Conservation (phyloP, 139 green algal genomes). For the Dunaliella sp. region DNA sequence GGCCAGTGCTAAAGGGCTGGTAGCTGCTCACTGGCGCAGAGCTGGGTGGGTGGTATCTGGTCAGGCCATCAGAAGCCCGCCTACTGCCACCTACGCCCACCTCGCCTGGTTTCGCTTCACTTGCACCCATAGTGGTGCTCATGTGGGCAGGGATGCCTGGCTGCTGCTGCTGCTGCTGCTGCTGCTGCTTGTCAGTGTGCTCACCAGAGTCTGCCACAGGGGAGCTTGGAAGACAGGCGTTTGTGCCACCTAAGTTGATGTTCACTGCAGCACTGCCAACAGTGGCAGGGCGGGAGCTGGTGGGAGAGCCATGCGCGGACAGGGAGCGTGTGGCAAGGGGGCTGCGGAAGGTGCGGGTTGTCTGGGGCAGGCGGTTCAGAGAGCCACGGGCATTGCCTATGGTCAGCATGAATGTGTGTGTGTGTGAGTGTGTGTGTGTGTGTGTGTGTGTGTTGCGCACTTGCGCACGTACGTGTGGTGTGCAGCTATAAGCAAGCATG, state of each 20-base stretch:
- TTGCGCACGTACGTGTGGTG: too few species aligned
- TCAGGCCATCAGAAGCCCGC: too few species aligned
- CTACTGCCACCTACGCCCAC: neutral
- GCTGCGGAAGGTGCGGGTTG: neutral
- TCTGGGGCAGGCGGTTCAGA: conserved; percentile 8
- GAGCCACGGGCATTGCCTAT: neutral
- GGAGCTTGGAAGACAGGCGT: neutral
- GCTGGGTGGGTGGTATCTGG: neutral
- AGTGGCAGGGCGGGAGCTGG: neutral
- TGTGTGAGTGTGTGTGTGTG: too few species aligned
- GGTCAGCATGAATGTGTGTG: too few species aligned
- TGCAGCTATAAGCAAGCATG: too few species aligned
- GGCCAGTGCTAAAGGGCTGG: neutral
- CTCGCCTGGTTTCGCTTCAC: neutral
- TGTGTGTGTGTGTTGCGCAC: too few species aligned
- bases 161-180: too few species aligned
- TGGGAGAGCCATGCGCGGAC: neutral
- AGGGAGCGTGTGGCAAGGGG: neutral
- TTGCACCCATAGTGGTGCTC: neutral
- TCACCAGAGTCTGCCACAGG: neutral
- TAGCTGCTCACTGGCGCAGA: neutral
- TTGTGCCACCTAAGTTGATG: neutral
- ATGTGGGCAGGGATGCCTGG: neutral
- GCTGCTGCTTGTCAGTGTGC: too few species aligned
- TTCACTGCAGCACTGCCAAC: neutral